These are phyloP conservation scores for Amborella trichopoda DNA, from an alignment of 164 flowering plant species.

Conservation along the genomic window DNA sequence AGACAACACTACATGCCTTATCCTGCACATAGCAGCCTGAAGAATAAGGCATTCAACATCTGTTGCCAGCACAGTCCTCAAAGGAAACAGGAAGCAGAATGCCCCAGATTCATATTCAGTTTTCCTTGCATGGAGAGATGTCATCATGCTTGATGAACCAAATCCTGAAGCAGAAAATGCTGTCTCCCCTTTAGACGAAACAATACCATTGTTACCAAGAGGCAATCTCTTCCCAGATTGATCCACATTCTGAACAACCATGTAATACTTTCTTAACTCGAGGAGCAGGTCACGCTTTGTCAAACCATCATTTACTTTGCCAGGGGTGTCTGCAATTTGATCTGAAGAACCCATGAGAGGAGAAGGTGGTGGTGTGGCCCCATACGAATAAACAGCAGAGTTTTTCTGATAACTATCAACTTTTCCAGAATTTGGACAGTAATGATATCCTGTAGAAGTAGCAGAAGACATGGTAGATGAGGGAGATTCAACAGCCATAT, in stretches of 20 bases:
- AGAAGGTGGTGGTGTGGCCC: constrained; percentile 72
- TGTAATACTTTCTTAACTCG: constrained; percentile 45
- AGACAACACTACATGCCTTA: constrained; percentile 56
- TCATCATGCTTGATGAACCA: constrained; percentile 29
- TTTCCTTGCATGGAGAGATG: constrained; percentile 28
- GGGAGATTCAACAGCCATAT: constrained; percentile 78
- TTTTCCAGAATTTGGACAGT: constrained; percentile 50
- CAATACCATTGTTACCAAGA: constrained; percentile 12
- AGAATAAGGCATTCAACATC: constrained; percentile 71
- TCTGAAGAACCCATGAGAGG: constrained; percentile 37
- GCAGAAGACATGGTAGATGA: constrained; percentile 44
- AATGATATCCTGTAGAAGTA: constrained; percentile 66
- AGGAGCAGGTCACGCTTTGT: constrained; percentile 21
- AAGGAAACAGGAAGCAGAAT: constrained; percentile 25
- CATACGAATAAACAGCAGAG: constrained; percentile 43
- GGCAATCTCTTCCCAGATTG: constrained; percentile 14
- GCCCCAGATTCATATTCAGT: constrained; percentile 25
- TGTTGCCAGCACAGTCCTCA: constrained; percentile 60
- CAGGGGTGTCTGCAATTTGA: constrained; percentile 28
- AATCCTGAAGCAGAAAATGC: constrained; percentile 31
- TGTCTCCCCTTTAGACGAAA: constrained; percentile 29
- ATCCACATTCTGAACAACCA: constrained; percentile 37
- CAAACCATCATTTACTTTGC: constrained; percentile 22
- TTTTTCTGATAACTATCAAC: constrained; percentile 60
- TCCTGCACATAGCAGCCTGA: constrained; percentile 88